These are phyloP conservation scores for Botrytis pseudocinerea DNA, from an alignment of 2,329 filamentous ascomycete species.

Conservation along the genomic window DNA sequence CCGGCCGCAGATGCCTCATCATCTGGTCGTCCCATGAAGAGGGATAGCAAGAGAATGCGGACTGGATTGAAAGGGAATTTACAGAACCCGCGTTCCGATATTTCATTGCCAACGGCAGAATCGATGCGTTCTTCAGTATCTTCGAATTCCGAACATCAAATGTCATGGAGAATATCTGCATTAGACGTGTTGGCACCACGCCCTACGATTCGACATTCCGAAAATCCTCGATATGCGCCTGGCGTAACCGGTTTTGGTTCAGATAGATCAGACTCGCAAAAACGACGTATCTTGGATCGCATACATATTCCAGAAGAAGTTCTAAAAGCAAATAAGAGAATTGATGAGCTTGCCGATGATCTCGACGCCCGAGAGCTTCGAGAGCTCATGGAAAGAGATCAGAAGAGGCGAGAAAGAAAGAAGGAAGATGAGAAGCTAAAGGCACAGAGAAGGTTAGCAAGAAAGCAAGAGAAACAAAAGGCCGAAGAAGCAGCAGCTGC, in stretches of 20 bases:
- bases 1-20: slow-evolving; percentile 60
- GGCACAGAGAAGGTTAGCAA: slow-evolving; percentile 63
- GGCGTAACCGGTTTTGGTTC: slow-evolving; percentile 46
- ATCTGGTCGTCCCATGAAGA: slow-evolving; percentile 59
- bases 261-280: slow-evolving; percentile 47
- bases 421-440: slow-evolving; percentile 66
- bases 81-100: slow-evolving; percentile 58
- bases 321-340: slow-evolving; percentile 60
- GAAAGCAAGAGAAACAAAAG: slow-evolving; percentile 66
- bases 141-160: slow-evolving; percentile 67
- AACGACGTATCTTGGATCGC: slow-evolving; percentile 53
- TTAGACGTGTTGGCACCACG: slow-evolving; percentile 82
- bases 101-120: slow-evolving; percentile 71
- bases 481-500: slow-evolving; percentile 57
- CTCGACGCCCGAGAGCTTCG: slow-evolving; percentile 81
- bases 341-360: slow-evolving; percentile 77
- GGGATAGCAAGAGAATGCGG: slow-evolving; percentile 66
- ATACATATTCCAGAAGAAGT: slow-evolving; percentile 61
- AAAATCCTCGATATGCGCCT: slow-evolving; percentile 59
- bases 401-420: slow-evolving; percentile 75
- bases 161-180: slow-evolving; percentile 75
- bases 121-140: slow-evolving; percentile 78
- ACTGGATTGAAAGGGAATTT: slow-evolving; percentile 56
- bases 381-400: slow-evolving; percentile 87
- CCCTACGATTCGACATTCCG: slow-evolving; percentile 76